Percentiles rank a stretch among this genome's conserved stretches.
These are phyloP conservation scores for Podospora didyma DNA, from an alignment of 495 filamentous ascomycete species.

Conservation along the genomic window DNA sequence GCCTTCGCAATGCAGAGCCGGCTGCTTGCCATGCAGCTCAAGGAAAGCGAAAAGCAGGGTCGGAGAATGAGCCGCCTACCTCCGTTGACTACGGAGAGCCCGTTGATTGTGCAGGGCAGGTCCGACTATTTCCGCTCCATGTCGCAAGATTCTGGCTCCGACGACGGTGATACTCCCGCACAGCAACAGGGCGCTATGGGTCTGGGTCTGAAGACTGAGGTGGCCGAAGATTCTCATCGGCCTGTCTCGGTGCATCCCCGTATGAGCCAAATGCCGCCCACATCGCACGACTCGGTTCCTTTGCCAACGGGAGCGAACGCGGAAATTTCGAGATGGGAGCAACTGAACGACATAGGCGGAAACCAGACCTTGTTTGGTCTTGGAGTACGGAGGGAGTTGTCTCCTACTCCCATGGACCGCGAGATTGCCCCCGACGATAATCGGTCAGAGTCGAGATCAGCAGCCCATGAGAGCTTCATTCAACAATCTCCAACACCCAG, in stretches of 20 bases:
- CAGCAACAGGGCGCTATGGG: slow-evolving; percentile 28
- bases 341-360: slow-evolving; percentile 27
- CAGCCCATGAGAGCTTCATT: slow-evolving; percentile 16
- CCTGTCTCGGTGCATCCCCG: slow-evolving; percentile 71
- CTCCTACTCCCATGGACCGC: slow-evolving; percentile 33
- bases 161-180: slow-evolving; percentile 30
- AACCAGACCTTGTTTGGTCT: slow-evolving; percentile 32
- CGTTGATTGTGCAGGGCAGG: slow-evolving; percentile 59
- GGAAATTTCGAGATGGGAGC: slow-evolving; percentile 27
- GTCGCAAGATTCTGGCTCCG: slow-evolving; percentile 42
- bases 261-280: slow-evolving; percentile 60
- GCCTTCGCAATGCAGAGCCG: slow-evolving; percentile 88
- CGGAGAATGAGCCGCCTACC: slow-evolving; percentile 81
- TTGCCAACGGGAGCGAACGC: slow-evolving; percentile 34
- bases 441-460: slow-evolving; percentile 13
- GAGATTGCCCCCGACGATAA: slow-evolving; percentile 3
- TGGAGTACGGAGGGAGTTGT: slow-evolving; percentile 42
- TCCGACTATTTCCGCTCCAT: slow-evolving; percentile 70
- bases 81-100: slow-evolving; percentile 72
- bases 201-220: slow-evolving; percentile 48
- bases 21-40: slow-evolving; percentile 78
- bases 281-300: slow-evolving; percentile 45
- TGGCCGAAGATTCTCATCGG: slow-evolving; percentile 55
- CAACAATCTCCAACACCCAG: slow-evolving; percentile 19
- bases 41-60: slow-evolving; percentile 64